Conservation (phyloP, 768 basidiomycete species). For the Boletus edulis region DNA sequence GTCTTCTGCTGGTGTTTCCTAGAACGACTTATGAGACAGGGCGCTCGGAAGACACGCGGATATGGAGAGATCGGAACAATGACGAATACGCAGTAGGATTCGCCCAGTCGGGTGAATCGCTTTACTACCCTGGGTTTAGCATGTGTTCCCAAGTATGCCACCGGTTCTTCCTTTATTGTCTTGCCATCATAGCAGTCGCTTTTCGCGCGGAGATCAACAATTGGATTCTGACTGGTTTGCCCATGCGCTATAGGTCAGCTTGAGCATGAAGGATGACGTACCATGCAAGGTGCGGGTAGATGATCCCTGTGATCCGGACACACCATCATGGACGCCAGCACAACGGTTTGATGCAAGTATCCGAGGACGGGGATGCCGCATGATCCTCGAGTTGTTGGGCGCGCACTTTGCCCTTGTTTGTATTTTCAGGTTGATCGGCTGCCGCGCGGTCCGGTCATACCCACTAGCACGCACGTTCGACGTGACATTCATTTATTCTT, state of each 20-base stretch:
- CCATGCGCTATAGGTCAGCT: background rate
- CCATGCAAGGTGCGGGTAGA: background rate
- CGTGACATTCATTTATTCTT: background rate
- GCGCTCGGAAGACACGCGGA: background rate
- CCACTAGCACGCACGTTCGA: conserved; percentile 9
- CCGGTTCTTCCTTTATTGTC: background rate
- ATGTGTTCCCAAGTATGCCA: background rate
- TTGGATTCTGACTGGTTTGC: background rate
- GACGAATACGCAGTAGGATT: conserved; percentile 6
- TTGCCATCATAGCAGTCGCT: background rate
- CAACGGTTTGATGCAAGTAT: background rate
- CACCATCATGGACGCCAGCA: conserved; percentile 5
- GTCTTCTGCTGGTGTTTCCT: background rate
- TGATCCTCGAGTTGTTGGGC: conserved; percentile 15
- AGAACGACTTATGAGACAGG: background rate
- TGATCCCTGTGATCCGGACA: conserved; percentile 7
- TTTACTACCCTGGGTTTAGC: background rate
- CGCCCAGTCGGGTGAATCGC: conserved; percentile 10
- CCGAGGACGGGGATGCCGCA: background rate
- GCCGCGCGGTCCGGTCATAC: conserved; percentile 8
- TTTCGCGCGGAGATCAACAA: background rate
- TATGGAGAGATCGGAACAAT: background rate
- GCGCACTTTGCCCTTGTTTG: background rate
- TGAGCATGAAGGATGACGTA: conserved; percentile 10
- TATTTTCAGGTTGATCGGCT: conserved; percentile 15